A percentile compares a stretch with the other conserved stretches of the same genome.
These are phyloP conservation scores for Smittium culicis DNA, from an alignment of 371 early-diverging fungal genomes.

Conservation along the genomic window DNA sequence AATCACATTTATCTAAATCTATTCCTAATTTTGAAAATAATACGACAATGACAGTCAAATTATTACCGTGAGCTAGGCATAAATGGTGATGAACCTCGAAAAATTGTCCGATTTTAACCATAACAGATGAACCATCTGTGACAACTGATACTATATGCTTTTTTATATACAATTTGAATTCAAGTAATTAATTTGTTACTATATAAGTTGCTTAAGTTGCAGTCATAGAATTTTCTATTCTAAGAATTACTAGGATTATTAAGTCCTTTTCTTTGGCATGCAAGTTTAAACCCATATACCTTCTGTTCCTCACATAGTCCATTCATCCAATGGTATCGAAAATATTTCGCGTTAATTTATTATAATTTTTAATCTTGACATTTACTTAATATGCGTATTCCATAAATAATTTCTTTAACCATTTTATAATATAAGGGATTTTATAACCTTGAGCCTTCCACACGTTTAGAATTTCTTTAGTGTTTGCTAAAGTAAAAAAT, in stretches of 20 bases:
- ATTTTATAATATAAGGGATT: background rate
- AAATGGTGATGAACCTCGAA: background rate
- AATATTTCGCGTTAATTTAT: background rate
- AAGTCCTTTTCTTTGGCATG: background rate
- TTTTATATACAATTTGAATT: background rate
- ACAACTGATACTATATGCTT: background rate
- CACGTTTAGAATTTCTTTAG: background rate
- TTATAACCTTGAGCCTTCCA: background rate
- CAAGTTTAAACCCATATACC: background rate
- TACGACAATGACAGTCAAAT: background rate
- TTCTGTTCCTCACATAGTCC: background rate
- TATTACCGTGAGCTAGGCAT: background rate
- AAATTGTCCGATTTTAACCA: background rate
- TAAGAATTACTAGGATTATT: background rate
- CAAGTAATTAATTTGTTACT: background rate
- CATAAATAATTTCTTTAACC: background rate
- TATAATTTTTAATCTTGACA: background rate
- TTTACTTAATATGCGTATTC: background rate
- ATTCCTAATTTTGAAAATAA: background rate
- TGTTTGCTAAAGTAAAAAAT: background rate
- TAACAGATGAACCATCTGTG: background rate
- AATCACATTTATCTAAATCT: background rate
- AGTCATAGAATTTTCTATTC: background rate
- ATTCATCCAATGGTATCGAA: background rate
- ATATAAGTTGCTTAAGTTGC: background rate